Evolutionary conservation across 1,284 basidiomycete genomes (phyloP).

Genomic region (Athelia sp.): DNA sequence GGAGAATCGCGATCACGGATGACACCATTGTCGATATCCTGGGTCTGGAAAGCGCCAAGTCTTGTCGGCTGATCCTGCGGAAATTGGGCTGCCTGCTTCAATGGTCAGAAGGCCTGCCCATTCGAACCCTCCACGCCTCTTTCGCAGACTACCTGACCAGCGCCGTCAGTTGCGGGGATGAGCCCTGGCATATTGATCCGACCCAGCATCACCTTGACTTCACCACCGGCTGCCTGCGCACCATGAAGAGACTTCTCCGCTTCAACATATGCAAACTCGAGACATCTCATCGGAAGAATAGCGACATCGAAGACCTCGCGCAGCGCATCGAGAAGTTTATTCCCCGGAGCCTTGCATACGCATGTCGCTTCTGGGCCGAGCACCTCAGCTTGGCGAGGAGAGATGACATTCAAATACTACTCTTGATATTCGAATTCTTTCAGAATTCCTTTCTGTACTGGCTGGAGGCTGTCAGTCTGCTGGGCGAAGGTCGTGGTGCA

Average conservation of each 20-base stretch:
- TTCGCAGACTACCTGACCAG: too few species aligned
- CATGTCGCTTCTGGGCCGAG: background rate
- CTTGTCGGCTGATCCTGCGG: too few species aligned
- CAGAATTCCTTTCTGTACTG: background rate
- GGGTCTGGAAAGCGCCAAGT: too few species aligned
- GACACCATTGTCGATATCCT: too few species aligned
- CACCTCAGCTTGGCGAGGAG: background rate
- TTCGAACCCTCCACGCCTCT: too few species aligned
- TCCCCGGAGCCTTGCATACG: constrained; percentile 5
- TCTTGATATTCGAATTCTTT: background rate
- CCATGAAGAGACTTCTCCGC: constrained; percentile 14
- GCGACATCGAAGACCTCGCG: constrained; percentile 6
- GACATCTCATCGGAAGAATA: constrained; percentile 9
- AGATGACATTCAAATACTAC: background rate
- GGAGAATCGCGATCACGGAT: too few species aligned
- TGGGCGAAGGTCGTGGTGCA: too few species aligned
- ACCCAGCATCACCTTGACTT: background rate
- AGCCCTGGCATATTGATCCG: background rate
- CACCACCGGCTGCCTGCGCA: constrained; percentile 4
- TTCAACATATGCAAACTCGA: constrained; percentile 14
- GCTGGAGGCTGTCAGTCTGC: background rate
- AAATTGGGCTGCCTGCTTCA: too few species aligned
- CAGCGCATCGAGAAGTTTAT: constrained; percentile 3
- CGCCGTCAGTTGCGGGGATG: background rate
- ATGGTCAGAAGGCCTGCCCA: too few species aligned